Evolutionary conservation across 2,329 filamentous ascomycete genomes (phyloP).

Genomic region (Gaeumannomyces tritici): DNA sequence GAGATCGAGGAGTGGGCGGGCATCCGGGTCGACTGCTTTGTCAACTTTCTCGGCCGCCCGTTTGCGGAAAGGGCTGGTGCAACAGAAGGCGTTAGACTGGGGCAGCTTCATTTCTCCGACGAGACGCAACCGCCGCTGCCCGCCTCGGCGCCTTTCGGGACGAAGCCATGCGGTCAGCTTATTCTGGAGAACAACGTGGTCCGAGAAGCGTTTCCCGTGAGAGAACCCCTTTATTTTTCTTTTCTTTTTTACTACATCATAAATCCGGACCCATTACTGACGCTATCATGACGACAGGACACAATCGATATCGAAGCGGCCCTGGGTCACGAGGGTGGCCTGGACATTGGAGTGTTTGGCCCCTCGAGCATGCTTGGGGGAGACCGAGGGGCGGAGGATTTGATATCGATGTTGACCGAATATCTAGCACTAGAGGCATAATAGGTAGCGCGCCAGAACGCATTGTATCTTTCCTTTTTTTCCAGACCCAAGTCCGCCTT

Average conservation of each 20-base stretch:
- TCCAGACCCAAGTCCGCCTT: background rate
- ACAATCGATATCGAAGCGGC: constrained; percentile 13
- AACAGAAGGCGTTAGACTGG: background rate
- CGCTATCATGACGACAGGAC: constrained; percentile 7
- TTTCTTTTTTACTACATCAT: background rate
- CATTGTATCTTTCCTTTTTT: background rate
- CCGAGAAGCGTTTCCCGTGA: constrained; percentile 21
- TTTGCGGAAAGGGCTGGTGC: constrained; percentile 17
- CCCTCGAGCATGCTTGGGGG: constrained; percentile 4
- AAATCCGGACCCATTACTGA: background rate
- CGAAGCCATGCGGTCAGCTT: background rate
- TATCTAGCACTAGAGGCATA: background rate
- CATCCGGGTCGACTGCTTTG: constrained; percentile 57
- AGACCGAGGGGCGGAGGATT: background rate
- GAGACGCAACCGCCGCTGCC: background rate
- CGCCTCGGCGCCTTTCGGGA: background rate
- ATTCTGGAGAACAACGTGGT: constrained; percentile 16
- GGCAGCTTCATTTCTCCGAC: background rate
- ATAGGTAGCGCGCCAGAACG: no score
- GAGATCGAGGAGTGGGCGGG: constrained; percentile 72
- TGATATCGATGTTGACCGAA: background rate
- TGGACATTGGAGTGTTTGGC: constrained; percentile 14
- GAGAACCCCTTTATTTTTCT: constrained; percentile 3
- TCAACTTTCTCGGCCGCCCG: constrained; percentile 64
- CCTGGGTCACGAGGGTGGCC: constrained; percentile 3